Base-by-base conservation (phyloP, 1,139 yeast genomes). In the Yamadazyma oceani region DNA sequence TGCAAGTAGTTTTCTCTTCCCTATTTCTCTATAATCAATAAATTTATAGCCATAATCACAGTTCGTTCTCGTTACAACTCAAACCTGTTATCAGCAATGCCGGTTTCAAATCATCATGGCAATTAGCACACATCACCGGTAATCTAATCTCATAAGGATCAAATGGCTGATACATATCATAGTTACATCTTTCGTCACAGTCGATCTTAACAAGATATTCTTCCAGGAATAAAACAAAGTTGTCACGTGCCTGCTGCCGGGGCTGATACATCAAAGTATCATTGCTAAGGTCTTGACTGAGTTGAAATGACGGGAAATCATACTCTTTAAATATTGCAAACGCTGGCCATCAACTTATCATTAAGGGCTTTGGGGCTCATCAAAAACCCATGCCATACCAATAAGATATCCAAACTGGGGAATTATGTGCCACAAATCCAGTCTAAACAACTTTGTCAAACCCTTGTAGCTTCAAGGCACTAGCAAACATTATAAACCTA, bases 361-460 rank as follows among this genome's bases (percentile, higher is more conserved):
- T 62, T 56, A 34, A 49, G 58, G 0, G 59, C 43, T 25, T 48
- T 49, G 5, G 57, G 53, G 34, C 47, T 46, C 19, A 48, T 34
- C 19, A 46, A 31, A 37, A 53, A 54, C 29, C 55, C 43, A 47
- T 69, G 73, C 74, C 73, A 69, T 1, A 67, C 68, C 60, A 69
- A 53, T 5, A 69, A 37, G 9, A 69, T 60, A 41, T 67, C 73
- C 30, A 66, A 41, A 2, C 70, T 70, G 1, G 71, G 70, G 22
- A 62, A 32, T 23, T 6, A 27, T 15, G 11, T 27, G 21, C 15
- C 22, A 30, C 3, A 12, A 31, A 14, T 21, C 34, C 12, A 13
- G 11, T 12, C n/a, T 16, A 17, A 5, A 29, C 5, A 5, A 11
- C 17, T 29, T 19, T n/a, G 17, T 8, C 5, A 17, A 15, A 14